These are phyloP conservation scores for Leccinum angustisporum DNA, from an alignment of 1,284 basidiomycete species.

Conservation along the genomic window DNA sequence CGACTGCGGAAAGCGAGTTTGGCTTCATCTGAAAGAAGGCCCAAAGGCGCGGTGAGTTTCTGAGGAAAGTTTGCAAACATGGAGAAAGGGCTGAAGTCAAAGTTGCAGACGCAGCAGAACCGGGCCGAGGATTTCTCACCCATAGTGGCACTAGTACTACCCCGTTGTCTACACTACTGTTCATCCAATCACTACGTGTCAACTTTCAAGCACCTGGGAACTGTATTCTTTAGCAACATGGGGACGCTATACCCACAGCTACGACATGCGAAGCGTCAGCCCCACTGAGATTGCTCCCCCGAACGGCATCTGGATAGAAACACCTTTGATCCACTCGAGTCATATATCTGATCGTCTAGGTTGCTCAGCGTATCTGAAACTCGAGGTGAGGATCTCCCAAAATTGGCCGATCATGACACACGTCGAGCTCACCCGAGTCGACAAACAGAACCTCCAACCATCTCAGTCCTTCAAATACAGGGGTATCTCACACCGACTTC, in stretches of 20 bases:
- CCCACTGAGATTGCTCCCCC: background rate
- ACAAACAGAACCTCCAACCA: conserved; percentile 62
- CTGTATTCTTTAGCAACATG: background rate
- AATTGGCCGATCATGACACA: background rate
- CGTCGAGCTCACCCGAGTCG: background rate
- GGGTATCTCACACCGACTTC: conserved; percentile 63
- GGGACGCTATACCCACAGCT: background rate
- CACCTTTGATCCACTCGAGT: conserved; percentile 59
- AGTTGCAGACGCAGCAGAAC: background rate
- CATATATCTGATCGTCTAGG: conserved; percentile 53
- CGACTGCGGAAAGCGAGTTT: conserved; percentile 86
- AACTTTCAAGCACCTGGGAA: background rate
- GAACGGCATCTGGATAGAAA: conserved; percentile 51
- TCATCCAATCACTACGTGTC: background rate
- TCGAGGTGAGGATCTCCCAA: conserved; percentile 52
- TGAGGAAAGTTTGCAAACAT: conserved; percentile 71
- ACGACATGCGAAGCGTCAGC: conserved; percentile 5
- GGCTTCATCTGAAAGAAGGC: conserved; percentile 81
- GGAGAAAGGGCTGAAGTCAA: background rate
- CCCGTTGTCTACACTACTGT: background rate
- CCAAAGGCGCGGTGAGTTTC: conserved; percentile 71
- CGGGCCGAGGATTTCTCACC: conserved; percentile 7
- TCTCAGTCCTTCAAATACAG: conserved; percentile 76
- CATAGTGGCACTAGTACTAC: background rate
- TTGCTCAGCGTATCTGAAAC: conserved; percentile 60